These are phyloP conservation scores for Pythium periplocum DNA, from an alignment of 352 stramenopile genomes.

Conservation along the genomic window DNA sequence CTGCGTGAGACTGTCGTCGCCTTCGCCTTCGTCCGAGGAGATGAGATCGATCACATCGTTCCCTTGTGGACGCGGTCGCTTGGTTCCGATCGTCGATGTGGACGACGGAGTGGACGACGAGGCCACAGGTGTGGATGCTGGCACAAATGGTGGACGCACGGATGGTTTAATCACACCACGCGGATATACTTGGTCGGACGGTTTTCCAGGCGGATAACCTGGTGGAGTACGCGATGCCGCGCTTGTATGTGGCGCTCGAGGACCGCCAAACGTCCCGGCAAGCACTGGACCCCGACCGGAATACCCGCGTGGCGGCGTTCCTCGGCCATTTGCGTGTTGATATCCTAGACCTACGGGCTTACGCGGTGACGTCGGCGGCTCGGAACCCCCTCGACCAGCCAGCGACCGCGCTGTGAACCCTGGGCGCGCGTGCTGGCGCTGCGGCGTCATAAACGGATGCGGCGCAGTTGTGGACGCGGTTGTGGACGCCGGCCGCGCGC, in stretches of 20 bases:
- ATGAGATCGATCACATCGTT: conserved; percentile 30
- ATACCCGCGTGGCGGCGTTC: background rate
- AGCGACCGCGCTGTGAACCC: background rate
- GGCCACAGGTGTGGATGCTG: background rate
- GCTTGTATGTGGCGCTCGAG: background rate
- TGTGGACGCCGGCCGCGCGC: background rate
- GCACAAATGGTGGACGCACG: background rate
- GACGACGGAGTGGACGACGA: background rate
- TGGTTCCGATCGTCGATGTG: background rate
- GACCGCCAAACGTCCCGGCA: background rate
- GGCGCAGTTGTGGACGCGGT: background rate
- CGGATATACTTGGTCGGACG: background rate
- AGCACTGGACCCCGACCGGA: background rate
- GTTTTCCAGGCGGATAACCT: background rate
- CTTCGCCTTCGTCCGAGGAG: conserved; percentile 26
- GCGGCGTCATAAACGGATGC: background rate
- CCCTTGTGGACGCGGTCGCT: background rate
- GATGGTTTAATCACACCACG: background rate
- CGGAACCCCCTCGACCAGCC: no score
- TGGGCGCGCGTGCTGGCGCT: background rate
- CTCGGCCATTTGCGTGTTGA: background rate
- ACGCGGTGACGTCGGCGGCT: no score
- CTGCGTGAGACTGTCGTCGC: background rate
- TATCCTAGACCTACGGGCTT: background rate
- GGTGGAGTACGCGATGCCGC: background rate